Evolutionary conservation across 345 rosid genomes (phyloP).

Genomic region (Turnera subulata): DNA sequence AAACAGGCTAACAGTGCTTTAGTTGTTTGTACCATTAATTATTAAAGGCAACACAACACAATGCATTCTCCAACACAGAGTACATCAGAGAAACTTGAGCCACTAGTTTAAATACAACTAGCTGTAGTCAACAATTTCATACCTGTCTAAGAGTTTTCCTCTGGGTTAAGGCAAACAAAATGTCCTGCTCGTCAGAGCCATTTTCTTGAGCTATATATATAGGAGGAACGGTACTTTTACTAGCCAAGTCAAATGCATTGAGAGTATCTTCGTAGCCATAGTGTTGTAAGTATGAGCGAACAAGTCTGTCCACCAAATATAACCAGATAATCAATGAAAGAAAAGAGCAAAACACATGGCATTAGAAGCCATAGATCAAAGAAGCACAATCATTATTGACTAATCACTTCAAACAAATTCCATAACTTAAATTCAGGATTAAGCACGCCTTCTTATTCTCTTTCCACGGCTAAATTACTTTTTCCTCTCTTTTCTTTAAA

Average conservation of each 20-base stretch:
- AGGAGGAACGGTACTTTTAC: slow-evolving; percentile 70
- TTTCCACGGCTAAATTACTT: too few species aligned
- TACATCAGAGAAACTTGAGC: neutral
- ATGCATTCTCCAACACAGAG: too few species aligned
- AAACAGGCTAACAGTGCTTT: too few species aligned
- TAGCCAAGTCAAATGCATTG: slow-evolving; percentile 74
- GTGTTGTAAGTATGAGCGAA: slow-evolving; percentile 82
- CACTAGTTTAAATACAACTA: neutral
- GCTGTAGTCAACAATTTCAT: slow-evolving; percentile 15
- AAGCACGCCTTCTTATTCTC: too few species aligned
- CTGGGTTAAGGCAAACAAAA: slow-evolving; percentile 61
- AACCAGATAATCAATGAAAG: neutral
- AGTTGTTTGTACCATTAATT: too few species aligned
- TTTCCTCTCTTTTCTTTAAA: too few species aligned
- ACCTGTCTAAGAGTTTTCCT: slow-evolving; percentile 85
- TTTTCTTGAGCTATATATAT: slow-evolving; percentile 53
- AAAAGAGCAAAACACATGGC: too few species aligned
- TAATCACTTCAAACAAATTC: too few species aligned
- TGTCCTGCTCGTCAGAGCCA: slow-evolving; percentile 57
- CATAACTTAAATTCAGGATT: too few species aligned
- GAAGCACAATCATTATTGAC: too few species aligned
- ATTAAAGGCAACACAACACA: too few species aligned
- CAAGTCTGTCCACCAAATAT: slow-evolving; percentile 53
- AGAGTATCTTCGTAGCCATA: slow-evolving; percentile 96
- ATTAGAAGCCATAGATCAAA: too few species aligned